Base-by-base conservation (phyloP, 129 eudicot species). In the Deinandra increscens region DNA sequence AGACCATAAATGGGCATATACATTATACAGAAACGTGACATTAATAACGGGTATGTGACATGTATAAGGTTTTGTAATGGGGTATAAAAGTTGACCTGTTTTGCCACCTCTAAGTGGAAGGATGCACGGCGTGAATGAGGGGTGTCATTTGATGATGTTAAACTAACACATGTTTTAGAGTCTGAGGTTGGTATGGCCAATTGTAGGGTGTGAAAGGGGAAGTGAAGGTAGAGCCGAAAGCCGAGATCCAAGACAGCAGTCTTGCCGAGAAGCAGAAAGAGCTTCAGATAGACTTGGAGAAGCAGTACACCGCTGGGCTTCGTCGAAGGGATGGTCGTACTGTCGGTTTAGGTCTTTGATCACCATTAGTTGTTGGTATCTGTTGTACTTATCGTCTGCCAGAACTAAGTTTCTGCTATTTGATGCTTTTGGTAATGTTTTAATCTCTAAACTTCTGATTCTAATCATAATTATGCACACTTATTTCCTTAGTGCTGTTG, bases 121-220 rank as follows among this genome's bases (percentile, higher is more conserved):
- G 38, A 61, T 70, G 51, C 54, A 51, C 55, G 5, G 29, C 4
- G 43, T 18, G 37, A 33, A 5, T 2, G 39, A 45, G 26, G 66
- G 65, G 60, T 12, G 72, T 33, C 64, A 31, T 34, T 61, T 62
- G 68, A 53, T 48, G 73, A 61, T 84, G 87, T 91, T 86, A 78
- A 91, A 88, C 98, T 91, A 78, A 91, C 96, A 86, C 95, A 44
- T 69, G 38, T 92, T 92, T 92, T 87, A 89, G 98, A 92, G 92
- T 92, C 98, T 92, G 98, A 92, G 96, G 96, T 86, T 92, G 96
- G 79, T 83, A 77, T 87, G 88, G 90, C 88, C 86, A 81, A 82
- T 92, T 92, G 98, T 92, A 92, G 98, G 98, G 98, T 78, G 96
- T 92, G 73, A 91, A 91, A 75, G 97, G 96, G 56, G 96, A 91